Percentiles rank a stretch among this genome's conserved stretches.
Conservation (phyloP, 176 grass and related monocot genomes). For the Rhipidocladum racemiflorum region DNA sequence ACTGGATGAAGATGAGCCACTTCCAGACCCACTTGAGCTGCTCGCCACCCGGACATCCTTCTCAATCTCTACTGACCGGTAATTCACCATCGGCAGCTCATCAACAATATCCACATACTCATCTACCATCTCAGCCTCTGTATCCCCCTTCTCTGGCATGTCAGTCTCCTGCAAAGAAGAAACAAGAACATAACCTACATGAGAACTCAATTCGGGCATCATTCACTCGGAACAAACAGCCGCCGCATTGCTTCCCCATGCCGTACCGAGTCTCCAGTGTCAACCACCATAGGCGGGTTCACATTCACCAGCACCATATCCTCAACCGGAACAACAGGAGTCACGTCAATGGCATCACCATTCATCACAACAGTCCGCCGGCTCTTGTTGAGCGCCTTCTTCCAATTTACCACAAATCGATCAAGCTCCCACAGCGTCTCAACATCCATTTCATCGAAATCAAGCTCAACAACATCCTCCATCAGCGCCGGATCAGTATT, state of each 20-base stretch:
- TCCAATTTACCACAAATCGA: slow-evolving; percentile 84
- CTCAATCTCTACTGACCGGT: slow-evolving; percentile 82
- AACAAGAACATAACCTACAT: background rate
- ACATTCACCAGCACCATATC: slow-evolving; percentile 39
- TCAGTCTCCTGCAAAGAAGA: slow-evolving; percentile 31
- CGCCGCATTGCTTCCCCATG: background rate
- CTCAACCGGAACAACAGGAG: slow-evolving; percentile 17
- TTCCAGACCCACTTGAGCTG: slow-evolving; percentile 72
- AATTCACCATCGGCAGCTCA: slow-evolving; percentile 67
- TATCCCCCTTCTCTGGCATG: background rate
- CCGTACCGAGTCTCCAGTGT: slow-evolving; percentile 41
- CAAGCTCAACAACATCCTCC: slow-evolving; percentile 75
- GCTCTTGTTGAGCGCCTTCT: slow-evolving; percentile 60
- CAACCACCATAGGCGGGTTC: slow-evolving; percentile 30
- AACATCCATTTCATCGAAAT: slow-evolving; percentile 71
- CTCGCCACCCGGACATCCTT: slow-evolving; percentile 46
- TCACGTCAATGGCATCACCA: slow-evolving; percentile 19
- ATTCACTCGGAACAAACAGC: background rate
- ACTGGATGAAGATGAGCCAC: slow-evolving; percentile 73
- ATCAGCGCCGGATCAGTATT: slow-evolving; percentile 44
- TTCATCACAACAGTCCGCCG: slow-evolving; percentile 12
- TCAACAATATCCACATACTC: slow-evolving; percentile 95
- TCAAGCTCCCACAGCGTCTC: slow-evolving; percentile 95
- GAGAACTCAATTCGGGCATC: background rate
- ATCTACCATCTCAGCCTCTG: slow-evolving; percentile 42